Conservation (phyloP, 176 grass and related monocot genomes). For the Eremochloa ophiuroides region DNA sequence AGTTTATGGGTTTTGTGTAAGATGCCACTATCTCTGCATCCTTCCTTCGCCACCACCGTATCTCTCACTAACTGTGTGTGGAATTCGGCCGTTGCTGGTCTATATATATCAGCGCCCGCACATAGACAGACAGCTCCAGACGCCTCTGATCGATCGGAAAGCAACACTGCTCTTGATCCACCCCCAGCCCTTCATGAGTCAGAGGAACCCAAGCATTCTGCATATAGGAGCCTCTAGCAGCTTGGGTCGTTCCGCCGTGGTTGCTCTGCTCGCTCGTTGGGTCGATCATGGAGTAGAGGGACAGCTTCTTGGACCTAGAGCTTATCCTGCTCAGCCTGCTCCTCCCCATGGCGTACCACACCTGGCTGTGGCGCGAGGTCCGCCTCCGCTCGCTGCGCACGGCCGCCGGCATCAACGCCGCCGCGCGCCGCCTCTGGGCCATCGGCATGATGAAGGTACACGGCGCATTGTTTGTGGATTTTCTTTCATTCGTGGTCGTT, state of each 20-base stretch:
- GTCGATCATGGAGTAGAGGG: constrained; percentile 68
- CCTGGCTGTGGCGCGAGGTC: constrained; percentile 69
- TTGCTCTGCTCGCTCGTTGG: too few species aligned
- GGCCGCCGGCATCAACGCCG: constrained; percentile 64
- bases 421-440: constrained; percentile 60
- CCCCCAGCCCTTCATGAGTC: background rate
- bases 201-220: background rate
- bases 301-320: constrained; percentile 62
- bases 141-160: background rate
- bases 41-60: background rate
- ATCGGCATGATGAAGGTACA: constrained; percentile 73
- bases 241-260: too few species aligned
- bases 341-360: constrained; percentile 68
- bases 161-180: too few species aligned
- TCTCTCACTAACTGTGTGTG: background rate
- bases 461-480: too few species aligned
- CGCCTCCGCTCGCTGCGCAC: constrained; percentile 52
- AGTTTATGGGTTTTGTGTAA: constrained; percentile 43
- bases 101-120: constrained; percentile 18
- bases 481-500: too few species aligned
- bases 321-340: constrained; percentile 64
- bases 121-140: background rate
- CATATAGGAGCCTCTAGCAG: too few species aligned
- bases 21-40: constrained; percentile 32
- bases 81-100: background rate